A percentile compares a stretch with the other conserved stretches of the same genome.
Conservation (phyloP, 345 rosid genomes). For the Litchi chinensis region DNA sequence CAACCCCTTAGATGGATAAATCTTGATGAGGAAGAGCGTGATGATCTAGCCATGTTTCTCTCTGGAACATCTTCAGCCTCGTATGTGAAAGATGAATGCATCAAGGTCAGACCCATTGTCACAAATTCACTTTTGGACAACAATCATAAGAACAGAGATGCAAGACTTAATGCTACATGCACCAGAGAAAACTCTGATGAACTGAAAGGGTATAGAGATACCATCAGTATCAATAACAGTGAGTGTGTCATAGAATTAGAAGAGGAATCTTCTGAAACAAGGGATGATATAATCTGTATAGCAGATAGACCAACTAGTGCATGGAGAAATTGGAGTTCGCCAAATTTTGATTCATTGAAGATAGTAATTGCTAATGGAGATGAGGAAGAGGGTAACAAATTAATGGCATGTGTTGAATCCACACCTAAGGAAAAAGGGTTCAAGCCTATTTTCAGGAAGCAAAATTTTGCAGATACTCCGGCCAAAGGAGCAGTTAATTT, state of each 20-base stretch:
- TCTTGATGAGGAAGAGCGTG: conserved; percentile 76
- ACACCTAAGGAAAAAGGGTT: conserved; percentile 75
- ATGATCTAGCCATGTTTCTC: conserved; percentile 80
- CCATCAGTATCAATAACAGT: conserved; percentile 27
- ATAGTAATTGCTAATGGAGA: conserved; percentile 47
- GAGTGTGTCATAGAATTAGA: conserved; percentile 44
- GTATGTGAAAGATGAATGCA: conserved; percentile 36
- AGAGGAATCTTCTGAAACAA: conserved; percentile 40
- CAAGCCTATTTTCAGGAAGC: conserved; percentile 59
- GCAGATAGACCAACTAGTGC: conserved; percentile 43
- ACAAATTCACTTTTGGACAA: conserved; percentile 34
- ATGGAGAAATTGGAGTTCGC: conserved; percentile 72
- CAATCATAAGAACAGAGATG: conserved; percentile 30
- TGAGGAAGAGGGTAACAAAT: conserved; percentile 35
- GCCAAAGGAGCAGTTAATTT: conserved; percentile 35
- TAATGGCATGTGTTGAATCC: conserved; percentile 40
- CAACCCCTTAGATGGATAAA: conserved; percentile 72
- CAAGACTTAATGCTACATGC: conserved; percentile 34
- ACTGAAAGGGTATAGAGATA: conserved; percentile 31
- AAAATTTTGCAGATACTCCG: conserved; percentile 48
- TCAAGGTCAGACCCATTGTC: conserved; percentile 26
- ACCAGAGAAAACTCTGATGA: conserved; percentile 32
- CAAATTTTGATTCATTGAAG: conserved; percentile 59
- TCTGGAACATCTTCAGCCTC: conserved; percentile 55
- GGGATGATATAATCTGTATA: conserved; percentile 32